Evolutionary conservation across 768 basidiomycete genomes (phyloP).

Genomic region (Russula sp.): DNA sequence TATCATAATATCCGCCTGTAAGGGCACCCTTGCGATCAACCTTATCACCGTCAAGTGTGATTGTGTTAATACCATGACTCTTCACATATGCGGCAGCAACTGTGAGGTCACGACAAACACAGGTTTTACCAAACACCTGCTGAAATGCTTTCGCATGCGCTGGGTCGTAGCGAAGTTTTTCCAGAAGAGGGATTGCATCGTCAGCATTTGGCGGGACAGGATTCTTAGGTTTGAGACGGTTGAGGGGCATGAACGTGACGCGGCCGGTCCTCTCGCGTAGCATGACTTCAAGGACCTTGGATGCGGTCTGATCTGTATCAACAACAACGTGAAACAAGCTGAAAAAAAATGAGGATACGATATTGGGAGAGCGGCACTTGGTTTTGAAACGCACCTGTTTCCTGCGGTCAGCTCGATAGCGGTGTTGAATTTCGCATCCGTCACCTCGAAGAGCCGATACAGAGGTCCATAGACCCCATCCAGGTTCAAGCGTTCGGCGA

Average conservation of each 20-base stretch:
- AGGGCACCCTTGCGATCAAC: constrained; percentile 94
- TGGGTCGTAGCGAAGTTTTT: constrained; percentile 73
- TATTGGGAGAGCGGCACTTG: background rate
- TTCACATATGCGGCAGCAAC: constrained; percentile 93
- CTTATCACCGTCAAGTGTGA: constrained; percentile 96
- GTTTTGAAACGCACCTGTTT: constrained; percentile 58
- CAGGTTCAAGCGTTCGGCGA: constrained; percentile 67
- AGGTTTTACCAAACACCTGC: constrained; percentile 96
- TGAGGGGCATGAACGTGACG: constrained; percentile 97
- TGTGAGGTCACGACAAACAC: constrained; percentile 88
- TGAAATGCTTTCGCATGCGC: constrained; percentile 79
- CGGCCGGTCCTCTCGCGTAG: constrained; percentile 88
- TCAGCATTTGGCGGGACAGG: constrained; percentile 60
- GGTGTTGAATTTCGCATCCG: constrained; percentile 82
- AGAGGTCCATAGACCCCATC: constrained; percentile 90
- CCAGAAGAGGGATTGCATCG: constrained; percentile 75
- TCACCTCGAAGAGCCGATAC: constrained; percentile 88
- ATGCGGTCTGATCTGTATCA: constrained; percentile 92
- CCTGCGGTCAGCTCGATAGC: constrained; percentile 95
- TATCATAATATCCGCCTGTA: constrained; percentile 94
- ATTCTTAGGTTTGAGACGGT: constrained; percentile 80
- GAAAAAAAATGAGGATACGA: constrained; percentile 7
- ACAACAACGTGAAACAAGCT: constrained; percentile 98
- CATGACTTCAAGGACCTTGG: constrained; percentile 89
- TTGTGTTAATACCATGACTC: constrained; percentile 91